Conservation (phyloP, 768 basidiomycete genomes). For the Xanthoconium stramineum region DNA sequence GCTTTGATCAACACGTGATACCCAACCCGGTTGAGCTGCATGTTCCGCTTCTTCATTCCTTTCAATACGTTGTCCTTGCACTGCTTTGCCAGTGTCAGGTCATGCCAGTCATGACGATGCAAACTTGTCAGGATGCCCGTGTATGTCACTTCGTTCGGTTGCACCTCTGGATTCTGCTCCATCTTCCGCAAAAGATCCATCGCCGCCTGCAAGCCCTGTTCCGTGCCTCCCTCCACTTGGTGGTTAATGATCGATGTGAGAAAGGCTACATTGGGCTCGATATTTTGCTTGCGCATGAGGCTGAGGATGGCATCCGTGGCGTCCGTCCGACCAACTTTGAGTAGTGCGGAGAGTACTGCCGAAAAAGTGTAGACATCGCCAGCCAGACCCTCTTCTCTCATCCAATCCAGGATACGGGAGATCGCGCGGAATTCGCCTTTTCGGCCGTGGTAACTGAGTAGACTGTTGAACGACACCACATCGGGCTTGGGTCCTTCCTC, state of each 20-base stretch:
- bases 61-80: constrained; percentile 48
- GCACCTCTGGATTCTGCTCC: constrained; percentile 52
- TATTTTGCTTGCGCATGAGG: constrained; percentile 73
- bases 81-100: constrained; percentile 41
- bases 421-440: constrained; percentile 62
- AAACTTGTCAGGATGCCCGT: constrained; percentile 75
- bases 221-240: constrained; percentile 56
- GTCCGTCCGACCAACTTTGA: constrained; percentile 64
- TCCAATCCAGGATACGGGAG: constrained; percentile 52
- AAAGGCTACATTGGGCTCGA: constrained; percentile 71
- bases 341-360: constrained; percentile 74
- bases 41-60: constrained; percentile 54
- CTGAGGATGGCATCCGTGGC: constrained; percentile 61
- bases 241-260: constrained; percentile 79
- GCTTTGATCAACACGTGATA: constrained; percentile 79
- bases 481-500: constrained; percentile 60
- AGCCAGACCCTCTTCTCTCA: constrained; percentile 49
- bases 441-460: constrained; percentile 66
- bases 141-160: constrained; percentile 80
- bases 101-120: constrained; percentile 55
- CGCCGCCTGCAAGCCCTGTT: constrained; percentile 55
- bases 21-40: constrained; percentile 57
- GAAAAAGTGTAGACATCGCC: constrained; percentile 89
- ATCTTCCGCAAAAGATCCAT: constrained; percentile 71
- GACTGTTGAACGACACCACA: constrained; percentile 75